These are phyloP conservation scores for Trichoderma reesei DNA, from an alignment of 495 filamentous ascomycete genomes.

Conservation along the genomic window DNA sequence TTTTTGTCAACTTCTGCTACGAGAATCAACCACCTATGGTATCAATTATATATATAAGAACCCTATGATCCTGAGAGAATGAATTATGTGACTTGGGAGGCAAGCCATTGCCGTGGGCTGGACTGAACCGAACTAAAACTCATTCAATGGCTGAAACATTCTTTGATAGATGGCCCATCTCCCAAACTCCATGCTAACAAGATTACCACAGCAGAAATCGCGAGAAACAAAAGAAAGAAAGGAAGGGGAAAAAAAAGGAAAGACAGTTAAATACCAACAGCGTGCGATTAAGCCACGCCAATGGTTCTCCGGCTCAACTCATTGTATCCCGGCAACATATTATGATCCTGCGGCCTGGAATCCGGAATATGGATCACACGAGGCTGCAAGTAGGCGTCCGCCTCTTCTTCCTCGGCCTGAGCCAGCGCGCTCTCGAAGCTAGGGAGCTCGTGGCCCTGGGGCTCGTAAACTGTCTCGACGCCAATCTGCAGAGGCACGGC, in stretches of 20 bases:
- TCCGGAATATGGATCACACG: constrained; percentile 29
- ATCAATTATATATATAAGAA: too few relatives aligned
- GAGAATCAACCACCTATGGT: too few relatives aligned
- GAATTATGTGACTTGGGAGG: too few relatives aligned
- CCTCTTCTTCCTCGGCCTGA: constrained; percentile 24
- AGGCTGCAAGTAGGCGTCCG: constrained; percentile 40
- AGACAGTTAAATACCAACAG: not conserved
- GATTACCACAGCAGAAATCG: not conserved
- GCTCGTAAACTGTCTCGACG: constrained; percentile 22
- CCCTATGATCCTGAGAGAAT: too few relatives aligned
- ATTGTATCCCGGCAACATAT: constrained; percentile 28
- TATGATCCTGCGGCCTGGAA: constrained; percentile 14
- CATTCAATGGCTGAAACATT: too few relatives aligned
- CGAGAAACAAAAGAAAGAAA: not conserved
- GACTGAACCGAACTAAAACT: too few relatives aligned
- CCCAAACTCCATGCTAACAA: not conserved
- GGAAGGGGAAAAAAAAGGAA: not conserved
- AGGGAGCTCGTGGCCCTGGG: constrained; percentile 21
- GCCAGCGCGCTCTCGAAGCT: constrained; percentile 27
- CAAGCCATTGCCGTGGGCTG: too few relatives aligned
- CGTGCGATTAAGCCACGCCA: not conserved
- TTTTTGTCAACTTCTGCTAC: too few relatives aligned
- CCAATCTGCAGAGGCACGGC: constrained; percentile 72
- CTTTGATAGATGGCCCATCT: not conserved
- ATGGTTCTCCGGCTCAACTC: constrained; percentile 9